Evolutionary conservation across 2,329 filamentous ascomycete species (phyloP).

Genomic region (Ophiostoma sp.): DNA sequence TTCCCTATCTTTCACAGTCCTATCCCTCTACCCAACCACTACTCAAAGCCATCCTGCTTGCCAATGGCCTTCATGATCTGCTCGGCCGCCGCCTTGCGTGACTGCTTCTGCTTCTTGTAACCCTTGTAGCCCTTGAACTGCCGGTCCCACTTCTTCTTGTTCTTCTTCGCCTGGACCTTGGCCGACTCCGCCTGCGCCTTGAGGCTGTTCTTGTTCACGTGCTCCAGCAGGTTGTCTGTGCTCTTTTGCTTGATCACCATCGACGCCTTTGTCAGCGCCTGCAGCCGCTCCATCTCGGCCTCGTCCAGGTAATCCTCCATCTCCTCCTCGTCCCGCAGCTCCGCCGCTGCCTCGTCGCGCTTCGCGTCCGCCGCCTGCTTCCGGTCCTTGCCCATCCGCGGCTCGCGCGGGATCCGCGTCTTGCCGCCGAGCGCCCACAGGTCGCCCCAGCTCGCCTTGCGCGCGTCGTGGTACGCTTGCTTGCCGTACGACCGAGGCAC

Average conservation of each 20-base stretch:
- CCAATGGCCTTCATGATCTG: constrained; percentile 30
- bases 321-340: constrained; percentile 2
- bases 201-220: not conserved
- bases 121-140: constrained; percentile 13
- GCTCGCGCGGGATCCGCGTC: constrained; percentile 59
- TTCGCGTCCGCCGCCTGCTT: not conserved
- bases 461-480: constrained; percentile 83
- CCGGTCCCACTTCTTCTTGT: constrained; percentile 15
- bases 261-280: not conserved
- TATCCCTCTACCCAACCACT: not conserved
- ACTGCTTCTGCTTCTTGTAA: constrained; percentile 27
- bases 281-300: not conserved
- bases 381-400: constrained; percentile 49
- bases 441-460: constrained; percentile 88
- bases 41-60: constrained; percentile 6
- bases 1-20: no score
- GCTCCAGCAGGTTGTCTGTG: constrained; percentile 7
- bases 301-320: not conserved
- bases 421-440: constrained; percentile 94
- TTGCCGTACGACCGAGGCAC: constrained; percentile 75
- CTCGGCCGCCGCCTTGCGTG: constrained; percentile 35
- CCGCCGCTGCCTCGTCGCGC: not conserved
- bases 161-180: constrained; percentile 12
- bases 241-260: not conserved
- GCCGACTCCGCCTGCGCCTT: not conserved